phyloP scores from a whole-genome alignment of 129 eudicot species.

The Artemisia tridentata region DNA sequence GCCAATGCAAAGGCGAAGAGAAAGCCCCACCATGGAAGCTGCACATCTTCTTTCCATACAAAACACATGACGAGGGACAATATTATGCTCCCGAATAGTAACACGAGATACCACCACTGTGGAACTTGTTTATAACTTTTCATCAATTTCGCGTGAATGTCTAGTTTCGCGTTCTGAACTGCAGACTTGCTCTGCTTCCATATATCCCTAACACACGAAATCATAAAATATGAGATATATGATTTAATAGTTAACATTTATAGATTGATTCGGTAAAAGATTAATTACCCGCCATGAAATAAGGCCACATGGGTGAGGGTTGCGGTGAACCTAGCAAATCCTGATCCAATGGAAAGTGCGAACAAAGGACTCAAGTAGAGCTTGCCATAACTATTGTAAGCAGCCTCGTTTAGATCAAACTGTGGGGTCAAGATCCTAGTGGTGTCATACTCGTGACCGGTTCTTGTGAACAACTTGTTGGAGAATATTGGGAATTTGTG shows the following conservation, averaged over 20 bases:
- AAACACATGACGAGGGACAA: not conserved
- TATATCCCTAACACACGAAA: not conserved
- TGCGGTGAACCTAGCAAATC: not conserved
- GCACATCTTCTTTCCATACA: not conserved
- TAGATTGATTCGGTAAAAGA: not conserved
- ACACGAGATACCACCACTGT: not conserved
- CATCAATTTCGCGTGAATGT: not conserved
- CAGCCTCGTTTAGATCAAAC: not conserved
- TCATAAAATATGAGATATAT: not conserved
- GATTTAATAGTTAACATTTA: not conserved
- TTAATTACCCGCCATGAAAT: not conserved
- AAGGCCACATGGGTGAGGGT: not conserved
- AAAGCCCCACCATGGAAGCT: not conserved
- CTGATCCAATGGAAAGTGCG: not conserved
- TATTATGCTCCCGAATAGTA: not conserved
- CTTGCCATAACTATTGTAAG: not conserved
- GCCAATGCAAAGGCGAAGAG: not conserved
- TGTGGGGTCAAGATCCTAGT: not conserved
- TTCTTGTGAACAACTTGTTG: not conserved
- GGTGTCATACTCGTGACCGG: not conserved
- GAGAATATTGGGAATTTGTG: not conserved
- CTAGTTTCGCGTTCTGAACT: not conserved
- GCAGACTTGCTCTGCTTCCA: not conserved
- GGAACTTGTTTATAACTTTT: not conserved
- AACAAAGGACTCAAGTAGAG: not conserved